Evolutionary conservation across 495 filamentous ascomycete genomes (phyloP).

Genomic region (Aspergillus affinis): DNA sequence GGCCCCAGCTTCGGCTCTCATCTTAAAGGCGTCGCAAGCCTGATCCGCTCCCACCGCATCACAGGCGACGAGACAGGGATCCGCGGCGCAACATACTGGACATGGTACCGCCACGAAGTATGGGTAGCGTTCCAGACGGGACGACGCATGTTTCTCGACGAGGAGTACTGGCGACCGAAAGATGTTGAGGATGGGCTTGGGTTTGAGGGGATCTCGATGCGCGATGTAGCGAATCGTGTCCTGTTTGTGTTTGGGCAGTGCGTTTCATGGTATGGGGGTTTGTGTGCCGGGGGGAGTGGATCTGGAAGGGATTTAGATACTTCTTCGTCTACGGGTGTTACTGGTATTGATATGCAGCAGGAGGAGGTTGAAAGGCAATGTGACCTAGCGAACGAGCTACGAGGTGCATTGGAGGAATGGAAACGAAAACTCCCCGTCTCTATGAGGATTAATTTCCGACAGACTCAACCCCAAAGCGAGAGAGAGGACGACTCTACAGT

Average conservation of each 20-base stretch:
- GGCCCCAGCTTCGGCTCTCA: slow-evolving; percentile 13
- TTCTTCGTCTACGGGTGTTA: no score
- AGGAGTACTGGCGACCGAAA: slow-evolving; percentile 4
- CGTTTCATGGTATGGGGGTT: neutral
- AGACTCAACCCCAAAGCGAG: neutral
- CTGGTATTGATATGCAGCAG: neutral
- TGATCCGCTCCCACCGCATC: slow-evolving; percentile 3
- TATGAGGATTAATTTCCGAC: neutral
- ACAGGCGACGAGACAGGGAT: slow-evolving; percentile 4
- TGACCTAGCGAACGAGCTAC: neutral
- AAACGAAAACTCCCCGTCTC: slow-evolving; percentile 3
- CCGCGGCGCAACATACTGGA: slow-evolving; percentile 9
- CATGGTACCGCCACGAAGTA: slow-evolving; percentile 11
- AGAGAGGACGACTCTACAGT: no score
- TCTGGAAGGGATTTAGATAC: neutral
- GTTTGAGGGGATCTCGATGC: neutral
- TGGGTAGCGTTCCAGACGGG: slow-evolving; percentile 8
- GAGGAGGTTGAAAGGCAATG: neutral
- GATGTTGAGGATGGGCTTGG: neutral
- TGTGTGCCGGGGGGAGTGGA: no score
- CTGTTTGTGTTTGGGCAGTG: slow-evolving; percentile 11
- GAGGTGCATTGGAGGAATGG: slow-evolving; percentile 1
- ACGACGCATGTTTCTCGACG: slow-evolving; percentile 6
- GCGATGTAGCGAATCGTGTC: slow-evolving; percentile 6
- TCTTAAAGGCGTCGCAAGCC: slow-evolving; percentile 2